A percentile compares a stretch with the other conserved stretches of the same genome.
Evolutionary conservation across 202 grass and related monocot genomes (phyloP).

Genomic region (Digitaria exilis): DNA sequence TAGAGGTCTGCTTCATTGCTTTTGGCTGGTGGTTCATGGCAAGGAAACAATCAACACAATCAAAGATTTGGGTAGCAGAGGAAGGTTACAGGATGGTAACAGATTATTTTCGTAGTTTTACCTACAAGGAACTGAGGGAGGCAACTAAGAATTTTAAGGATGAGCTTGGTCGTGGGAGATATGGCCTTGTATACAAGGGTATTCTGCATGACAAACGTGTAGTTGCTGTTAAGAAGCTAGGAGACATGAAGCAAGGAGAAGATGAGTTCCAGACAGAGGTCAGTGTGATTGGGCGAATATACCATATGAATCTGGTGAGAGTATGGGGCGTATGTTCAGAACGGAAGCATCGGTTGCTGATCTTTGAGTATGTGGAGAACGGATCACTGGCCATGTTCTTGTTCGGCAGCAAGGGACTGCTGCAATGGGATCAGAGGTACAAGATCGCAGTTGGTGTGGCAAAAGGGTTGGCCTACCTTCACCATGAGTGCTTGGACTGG

Average conservation of each 20-base stretch:
- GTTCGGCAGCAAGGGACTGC: slow-evolving; percentile 28
- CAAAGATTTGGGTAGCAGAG: slow-evolving; percentile 19
- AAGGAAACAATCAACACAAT: slow-evolving; percentile 18
- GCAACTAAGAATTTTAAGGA: slow-evolving; percentile 49
- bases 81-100: slow-evolving; percentile 53
- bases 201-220: slow-evolving; percentile 18
- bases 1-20: slow-evolving; percentile 53
- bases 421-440: slow-evolving; percentile 47
- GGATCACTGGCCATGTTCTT: slow-evolving; percentile 47
- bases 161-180: slow-evolving; percentile 52
- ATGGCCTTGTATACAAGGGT: slow-evolving; percentile 55
- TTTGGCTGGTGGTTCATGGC: slow-evolving; percentile 62
- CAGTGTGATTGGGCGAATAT: slow-evolving; percentile 35
- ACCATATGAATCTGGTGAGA: slow-evolving; percentile 41
- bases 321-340: slow-evolving; percentile 47
- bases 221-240: slow-evolving; percentile 56
- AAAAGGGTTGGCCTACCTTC: slow-evolving; percentile 23
- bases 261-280: slow-evolving; percentile 41
- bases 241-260: slow-evolving; percentile 16
- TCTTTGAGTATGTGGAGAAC: slow-evolving; percentile 44
- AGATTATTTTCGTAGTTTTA: slow-evolving; percentile 52
- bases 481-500: slow-evolving; percentile 33
- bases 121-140: slow-evolving; percentile 44
- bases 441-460: slow-evolving; percentile 30
- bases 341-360: slow-evolving; percentile 29